These are phyloP conservation scores for Suillus spraguei DNA, from an alignment of 768 basidiomycete genomes.

Conservation along the genomic window DNA sequence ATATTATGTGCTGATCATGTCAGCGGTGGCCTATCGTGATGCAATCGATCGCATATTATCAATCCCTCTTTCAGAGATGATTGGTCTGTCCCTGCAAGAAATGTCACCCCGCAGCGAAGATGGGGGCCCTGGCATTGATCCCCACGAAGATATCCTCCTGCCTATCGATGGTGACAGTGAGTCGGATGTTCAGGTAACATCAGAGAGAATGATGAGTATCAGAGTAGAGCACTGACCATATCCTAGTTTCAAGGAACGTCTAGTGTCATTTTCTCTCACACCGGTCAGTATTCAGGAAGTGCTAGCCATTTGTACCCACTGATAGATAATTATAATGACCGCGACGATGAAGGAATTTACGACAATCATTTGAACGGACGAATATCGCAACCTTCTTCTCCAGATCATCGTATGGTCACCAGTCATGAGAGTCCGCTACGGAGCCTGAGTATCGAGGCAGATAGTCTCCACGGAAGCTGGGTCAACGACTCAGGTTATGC, in stretches of 20 bases:
- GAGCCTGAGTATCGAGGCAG: not conserved
- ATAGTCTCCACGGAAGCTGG: not conserved
- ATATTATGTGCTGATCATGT: conserved; percentile 9
- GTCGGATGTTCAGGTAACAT: conserved; percentile 11
- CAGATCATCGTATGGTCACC: too few relatives aligned
- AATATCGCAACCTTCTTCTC: not conserved
- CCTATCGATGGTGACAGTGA: not conserved
- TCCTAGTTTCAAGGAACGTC: not conserved
- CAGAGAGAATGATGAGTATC: not conserved
- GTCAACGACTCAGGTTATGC: conserved; percentile 11
- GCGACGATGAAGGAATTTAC: not conserved
- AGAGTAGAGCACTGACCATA: not conserved
- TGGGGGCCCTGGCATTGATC: not conserved
- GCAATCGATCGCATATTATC: conserved; percentile 29
- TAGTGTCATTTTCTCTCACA: not conserved
- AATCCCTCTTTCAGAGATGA: conserved; percentile 6
- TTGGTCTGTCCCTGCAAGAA: not conserved
- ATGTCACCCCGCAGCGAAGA: not conserved
- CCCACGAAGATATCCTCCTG: not conserved
- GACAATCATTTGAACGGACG: not conserved
- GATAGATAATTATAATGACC: not conserved
- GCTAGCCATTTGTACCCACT: not conserved
- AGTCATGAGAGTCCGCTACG: not conserved
- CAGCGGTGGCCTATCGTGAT: conserved; percentile 31
- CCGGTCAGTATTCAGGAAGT: not conserved